Conservation (phyloP, 169 alveolate genomes). For the Eimeria zaria region DNA sequence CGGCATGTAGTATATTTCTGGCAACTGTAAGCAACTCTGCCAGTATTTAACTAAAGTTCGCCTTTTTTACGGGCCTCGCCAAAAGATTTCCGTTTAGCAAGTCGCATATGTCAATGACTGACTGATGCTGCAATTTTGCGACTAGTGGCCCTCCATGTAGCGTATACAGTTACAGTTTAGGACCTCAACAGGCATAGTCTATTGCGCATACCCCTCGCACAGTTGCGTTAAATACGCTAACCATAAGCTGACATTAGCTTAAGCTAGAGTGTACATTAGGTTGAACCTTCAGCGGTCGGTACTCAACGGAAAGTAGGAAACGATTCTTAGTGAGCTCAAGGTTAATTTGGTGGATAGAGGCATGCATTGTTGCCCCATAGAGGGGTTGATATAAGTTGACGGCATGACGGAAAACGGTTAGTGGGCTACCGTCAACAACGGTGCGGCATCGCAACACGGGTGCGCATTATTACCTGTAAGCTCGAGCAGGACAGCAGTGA, state of each 20-base stretch:
- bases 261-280: not conserved
- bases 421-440: not conserved
- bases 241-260: no score
- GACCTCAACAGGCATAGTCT: not conserved
- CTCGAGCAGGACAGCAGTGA: not conserved
- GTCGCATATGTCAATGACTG: conserved; percentile 9
- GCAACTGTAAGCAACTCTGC: not conserved
- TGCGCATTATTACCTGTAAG: not conserved
- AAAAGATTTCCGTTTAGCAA: not conserved
- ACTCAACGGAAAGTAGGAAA: not conserved
- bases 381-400: not conserved
- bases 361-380: not conserved
- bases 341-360: not conserved
- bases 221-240: not conserved
- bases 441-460: not conserved
- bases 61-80: not conserved
- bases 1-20: not conserved
- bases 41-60: not conserved
- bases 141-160: not conserved
- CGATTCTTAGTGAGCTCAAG: not conserved
- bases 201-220: no score
- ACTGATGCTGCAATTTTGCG: not conserved
- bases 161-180: not conserved
- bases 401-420: not conserved
- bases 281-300: not conserved